Evolutionary conservation across 1,284 basidiomycete species (phyloP), one percentile per base, ranked within the genome.

Genomic region (Dichomitus squalens): DNA sequence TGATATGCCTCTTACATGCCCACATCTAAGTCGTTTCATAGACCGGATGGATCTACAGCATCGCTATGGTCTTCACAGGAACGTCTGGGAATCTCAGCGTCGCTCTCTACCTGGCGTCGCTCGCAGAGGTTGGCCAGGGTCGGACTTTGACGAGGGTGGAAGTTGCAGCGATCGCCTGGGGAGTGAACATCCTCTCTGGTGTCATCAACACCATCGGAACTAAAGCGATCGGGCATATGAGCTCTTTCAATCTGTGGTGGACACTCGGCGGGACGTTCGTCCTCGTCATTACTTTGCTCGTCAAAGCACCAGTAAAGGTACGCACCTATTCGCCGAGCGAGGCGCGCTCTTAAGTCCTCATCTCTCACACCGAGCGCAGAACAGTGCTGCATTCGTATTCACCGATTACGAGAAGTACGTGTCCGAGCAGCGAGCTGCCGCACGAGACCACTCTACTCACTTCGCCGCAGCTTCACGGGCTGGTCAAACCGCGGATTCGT

Each of bases 31-130:
- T 7, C 6, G 25, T 2, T 23, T 35, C 25, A 8, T 33, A 83
- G 83, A 85, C 83, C 16, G 83, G 84, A 12, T 84, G 82, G 80
- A 76, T 84, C n/a, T 85, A 85, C 62, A 78, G 82, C 25, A 80
- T 84, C 46, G 82, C 84, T 0, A 81, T 85, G 83, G 76, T 79
- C 20, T 80, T 86, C 60, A 85, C 83, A 7, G 84, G 84, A 6
- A 84, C 82, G 4, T 83, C 83, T 0, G 83, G 83, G 20, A 85
- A 85, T 58, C 71, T 84, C 25, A 84, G 83, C 51, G 76, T 80
- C 36, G 82, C 83, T 0, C 70, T 85, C 3, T 86, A 81, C 60
- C 68, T 85, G 21, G 81, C 83, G 1, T 84, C 81, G 0, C 70
- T 85, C 20, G 77, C 75, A 1, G 82, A 84, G 65, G 79, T 85